Evolutionary conservation across 805 yeast genomes (phyloP).

Genomic region (Clavispora fructus): DNA sequence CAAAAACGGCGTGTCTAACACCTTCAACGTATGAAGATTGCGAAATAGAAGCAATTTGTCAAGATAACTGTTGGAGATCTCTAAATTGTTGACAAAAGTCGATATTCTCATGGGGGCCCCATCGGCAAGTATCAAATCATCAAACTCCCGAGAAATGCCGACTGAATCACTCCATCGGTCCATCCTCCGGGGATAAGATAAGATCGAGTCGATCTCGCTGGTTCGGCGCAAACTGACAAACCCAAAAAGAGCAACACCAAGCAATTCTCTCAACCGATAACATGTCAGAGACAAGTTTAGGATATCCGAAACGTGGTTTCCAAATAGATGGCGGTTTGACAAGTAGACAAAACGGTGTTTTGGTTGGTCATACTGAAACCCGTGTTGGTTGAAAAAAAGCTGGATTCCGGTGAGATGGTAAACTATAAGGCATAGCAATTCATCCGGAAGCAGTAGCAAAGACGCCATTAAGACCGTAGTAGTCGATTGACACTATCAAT

Average conservation of each 20-base stretch:
- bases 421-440: slow-evolving; percentile 1
- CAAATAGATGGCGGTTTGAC: neutral
- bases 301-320: slow-evolving; percentile 4
- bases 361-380: neutral
- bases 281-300: slow-evolving; percentile 22
- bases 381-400: neutral
- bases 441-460: slow-evolving; percentile 5
- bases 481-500: too few species aligned
- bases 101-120: neutral
- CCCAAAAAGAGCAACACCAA: slow-evolving; percentile 18
- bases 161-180: slow-evolving; percentile 17
- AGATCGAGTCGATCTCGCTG: slow-evolving; percentile 23
- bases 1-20: slow-evolving; percentile 14
- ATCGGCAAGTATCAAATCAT: slow-evolving; percentile 18
- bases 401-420: neutral
- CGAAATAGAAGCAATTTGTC: slow-evolving; percentile 15
- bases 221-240: slow-evolving; percentile 21
- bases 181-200: slow-evolving; percentile 17
- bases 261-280: slow-evolving; percentile 13
- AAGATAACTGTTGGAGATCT: slow-evolving; percentile 18
- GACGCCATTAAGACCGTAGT: neutral
- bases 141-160: slow-evolving; percentile 14
- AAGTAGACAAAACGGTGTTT: neutral
- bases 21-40: slow-evolving; percentile 13
- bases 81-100: slow-evolving; percentile 19